phyloP scores from a whole-genome alignment of 257 asterid genomes.

The Cruciata laevipes region DNA sequence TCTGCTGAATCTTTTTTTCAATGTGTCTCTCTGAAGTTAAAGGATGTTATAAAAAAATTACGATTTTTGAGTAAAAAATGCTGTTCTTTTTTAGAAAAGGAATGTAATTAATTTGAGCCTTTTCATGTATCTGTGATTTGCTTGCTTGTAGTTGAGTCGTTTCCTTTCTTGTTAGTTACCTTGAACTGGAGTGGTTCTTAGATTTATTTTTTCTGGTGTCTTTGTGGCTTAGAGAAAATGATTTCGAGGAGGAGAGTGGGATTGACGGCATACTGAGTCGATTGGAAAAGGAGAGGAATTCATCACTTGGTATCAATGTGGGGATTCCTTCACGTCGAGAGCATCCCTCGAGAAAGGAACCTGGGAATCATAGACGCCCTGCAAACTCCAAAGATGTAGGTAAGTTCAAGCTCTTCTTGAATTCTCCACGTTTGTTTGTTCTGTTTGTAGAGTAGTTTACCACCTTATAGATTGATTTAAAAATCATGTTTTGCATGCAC shows the following conservation, averaged over 20 bases:
- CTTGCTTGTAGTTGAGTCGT: neutral
- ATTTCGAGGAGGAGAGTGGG: constrained; percentile 45
- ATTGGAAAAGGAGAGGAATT: constrained; percentile 70
- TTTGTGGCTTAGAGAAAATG: constrained; percentile 42
- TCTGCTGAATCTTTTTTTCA: constrained; percentile 12
- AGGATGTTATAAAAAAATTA: neutral
- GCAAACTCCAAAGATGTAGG: constrained; percentile 29
- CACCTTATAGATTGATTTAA: neutral
- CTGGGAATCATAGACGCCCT: constrained; percentile 21
- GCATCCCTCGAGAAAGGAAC: constrained; percentile 29
- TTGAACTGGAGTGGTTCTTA: neutral
- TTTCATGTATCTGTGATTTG: neutral
- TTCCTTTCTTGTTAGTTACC: neutral
- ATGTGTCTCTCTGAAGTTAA: neutral
- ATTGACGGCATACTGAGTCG: constrained; percentile 72
- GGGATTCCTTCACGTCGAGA: constrained; percentile 28
- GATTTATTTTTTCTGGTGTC: constrained; percentile 4
- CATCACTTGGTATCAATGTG: constrained; percentile 37
- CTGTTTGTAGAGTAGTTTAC: neutral
- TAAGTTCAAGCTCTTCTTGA: constrained; percentile 20
- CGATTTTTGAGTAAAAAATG: neutral
- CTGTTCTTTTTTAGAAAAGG: neutral
- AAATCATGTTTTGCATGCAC: neutral
- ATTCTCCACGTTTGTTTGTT: no score
- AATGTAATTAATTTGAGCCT: neutral